Base-by-base conservation (phyloP, 2,329 filamentous ascomycete species). In the Blumeriella jaapii region DNA sequence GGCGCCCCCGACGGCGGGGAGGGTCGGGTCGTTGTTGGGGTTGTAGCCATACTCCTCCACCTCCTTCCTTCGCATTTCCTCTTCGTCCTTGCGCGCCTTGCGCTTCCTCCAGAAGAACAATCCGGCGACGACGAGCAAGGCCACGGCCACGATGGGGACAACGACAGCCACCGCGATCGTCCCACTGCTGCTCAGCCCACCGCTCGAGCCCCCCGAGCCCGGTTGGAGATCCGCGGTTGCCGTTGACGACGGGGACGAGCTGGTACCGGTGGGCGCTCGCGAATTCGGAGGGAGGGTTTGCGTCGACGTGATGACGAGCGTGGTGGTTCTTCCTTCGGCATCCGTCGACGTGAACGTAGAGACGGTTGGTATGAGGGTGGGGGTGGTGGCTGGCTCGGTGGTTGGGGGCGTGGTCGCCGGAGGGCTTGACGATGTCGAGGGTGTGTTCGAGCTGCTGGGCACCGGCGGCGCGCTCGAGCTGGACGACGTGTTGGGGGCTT, bases 1-100 rank as follows among this genome's bases (percentile, higher is more conserved):
- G 5, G 44, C 44, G 4, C 38, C 42, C 5, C 45, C 65, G 6
- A 72, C 64, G 7, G 68, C 66, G 6, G 75, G 75, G 9, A 94
- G 67, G 1, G 82, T 85, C 1, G 87, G 85, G 55, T 95, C 87
- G 41, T 86, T 79, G 60, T 96, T 96, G n/a, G 91, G 91, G 58
- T 96, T 96, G 66, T 87, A 96, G 19, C 82, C 80, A 57, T 96
- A 96, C 55, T 96, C 91, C 58, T 96, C 89, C 8, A 95, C 86
- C 60, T 98, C 91, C 63, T 95, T 95, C 45, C 87, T 75, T 32
- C 91, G 75, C 51, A 87, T 76, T 56, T 95, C 91, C 54, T 91
- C 85, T 10, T 80, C 82, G 44, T 76, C 74, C 65, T 85, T 91
- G 45, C 78, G 76, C 52, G 82, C 78, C 63, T 93, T 93, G 44